phyloP scores from a whole-genome alignment of 257 asterid genomes.

The Petunia secreta region DNA sequence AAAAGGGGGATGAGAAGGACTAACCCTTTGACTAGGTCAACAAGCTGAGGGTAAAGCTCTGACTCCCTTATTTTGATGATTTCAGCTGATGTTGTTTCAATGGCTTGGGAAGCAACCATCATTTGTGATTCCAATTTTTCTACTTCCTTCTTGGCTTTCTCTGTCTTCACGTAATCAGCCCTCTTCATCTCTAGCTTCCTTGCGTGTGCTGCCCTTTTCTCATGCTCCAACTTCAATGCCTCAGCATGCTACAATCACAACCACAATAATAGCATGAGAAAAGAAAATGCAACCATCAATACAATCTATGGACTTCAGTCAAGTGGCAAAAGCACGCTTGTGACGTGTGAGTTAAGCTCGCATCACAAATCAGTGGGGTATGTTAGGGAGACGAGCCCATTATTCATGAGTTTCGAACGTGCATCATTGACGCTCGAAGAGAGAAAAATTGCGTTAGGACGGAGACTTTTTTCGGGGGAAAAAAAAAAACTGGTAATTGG shows the following conservation, averaged over 20 bases:
- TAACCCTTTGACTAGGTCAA: constrained; percentile 77
- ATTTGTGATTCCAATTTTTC: constrained; percentile 90
- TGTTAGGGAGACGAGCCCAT: too few species aligned
- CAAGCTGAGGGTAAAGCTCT: constrained; percentile 85
- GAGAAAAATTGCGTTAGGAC: too few species aligned
- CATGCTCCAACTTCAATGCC: constrained; percentile 76
- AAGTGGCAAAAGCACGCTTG: too few species aligned
- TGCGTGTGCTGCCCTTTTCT: constrained; percentile 58
- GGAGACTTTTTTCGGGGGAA: not conserved
- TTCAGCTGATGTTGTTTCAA: constrained; percentile 82
- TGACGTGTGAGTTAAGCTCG: too few species aligned
- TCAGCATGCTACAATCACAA: constrained; percentile 65
- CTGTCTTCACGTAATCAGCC: constrained; percentile 81
- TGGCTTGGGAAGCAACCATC: constrained; percentile 84
- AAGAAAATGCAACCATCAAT: not conserved
- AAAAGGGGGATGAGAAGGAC: constrained; percentile 27
- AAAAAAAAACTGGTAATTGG: not conserved
- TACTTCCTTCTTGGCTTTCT: constrained; percentile 90
- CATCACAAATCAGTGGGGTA: too few species aligned
- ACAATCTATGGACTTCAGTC: not conserved
- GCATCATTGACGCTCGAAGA: too few species aligned
- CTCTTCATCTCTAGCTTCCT: constrained; percentile 88
- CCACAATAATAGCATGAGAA: not conserved
- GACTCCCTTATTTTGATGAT: constrained; percentile 84
- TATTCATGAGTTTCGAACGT: too few species aligned